Conservation (phyloP, 2,329 filamentous ascomycete genomes). For the Fusarium virguliforme region DNA sequence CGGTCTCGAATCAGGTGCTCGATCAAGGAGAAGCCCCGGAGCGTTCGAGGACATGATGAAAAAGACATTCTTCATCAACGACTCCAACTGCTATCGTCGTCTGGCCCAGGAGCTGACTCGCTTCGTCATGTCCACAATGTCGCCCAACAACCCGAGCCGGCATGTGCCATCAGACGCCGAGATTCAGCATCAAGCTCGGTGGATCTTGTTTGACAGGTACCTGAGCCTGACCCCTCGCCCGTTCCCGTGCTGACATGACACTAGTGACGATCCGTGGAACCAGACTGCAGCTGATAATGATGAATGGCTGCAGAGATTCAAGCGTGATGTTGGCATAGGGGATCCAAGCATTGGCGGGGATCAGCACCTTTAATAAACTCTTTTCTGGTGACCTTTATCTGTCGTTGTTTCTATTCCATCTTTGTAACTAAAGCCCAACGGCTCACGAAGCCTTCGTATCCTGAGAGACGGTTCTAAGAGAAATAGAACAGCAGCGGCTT, state of each 20-base stretch:
- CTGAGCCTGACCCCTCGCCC: fast-evolving
- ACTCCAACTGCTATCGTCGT: not conserved
- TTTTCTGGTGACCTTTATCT: not conserved
- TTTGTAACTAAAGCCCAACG: not conserved
- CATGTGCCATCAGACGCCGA: constrained; percentile 1
- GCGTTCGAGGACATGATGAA: constrained; percentile 6
- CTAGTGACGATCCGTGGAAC: constrained; percentile 1
- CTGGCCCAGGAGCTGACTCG: not conserved
- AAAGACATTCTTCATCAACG: constrained; percentile 4
- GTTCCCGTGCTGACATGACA: not conserved
- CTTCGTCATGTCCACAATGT: not conserved
- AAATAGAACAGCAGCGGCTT: too few relatives aligned
- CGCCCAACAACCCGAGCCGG: constrained; percentile 2
- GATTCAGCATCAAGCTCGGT: constrained; percentile 3
- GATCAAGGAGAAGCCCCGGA: not conserved
- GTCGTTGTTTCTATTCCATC: not conserved
- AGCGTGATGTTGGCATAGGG: constrained; percentile 3
- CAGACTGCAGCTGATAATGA: constrained; percentile 10
- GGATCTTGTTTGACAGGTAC: not conserved
- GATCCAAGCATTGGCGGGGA: not conserved
- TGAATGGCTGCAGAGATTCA: constrained; percentile 1
- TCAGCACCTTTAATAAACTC: not conserved
- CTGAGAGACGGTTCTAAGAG: too few relatives aligned
- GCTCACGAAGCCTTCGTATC: not conserved
- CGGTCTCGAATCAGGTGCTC: not conserved